Conservation (phyloP, 331 rosid species). For the Pyracantha coccinea region DNA sequence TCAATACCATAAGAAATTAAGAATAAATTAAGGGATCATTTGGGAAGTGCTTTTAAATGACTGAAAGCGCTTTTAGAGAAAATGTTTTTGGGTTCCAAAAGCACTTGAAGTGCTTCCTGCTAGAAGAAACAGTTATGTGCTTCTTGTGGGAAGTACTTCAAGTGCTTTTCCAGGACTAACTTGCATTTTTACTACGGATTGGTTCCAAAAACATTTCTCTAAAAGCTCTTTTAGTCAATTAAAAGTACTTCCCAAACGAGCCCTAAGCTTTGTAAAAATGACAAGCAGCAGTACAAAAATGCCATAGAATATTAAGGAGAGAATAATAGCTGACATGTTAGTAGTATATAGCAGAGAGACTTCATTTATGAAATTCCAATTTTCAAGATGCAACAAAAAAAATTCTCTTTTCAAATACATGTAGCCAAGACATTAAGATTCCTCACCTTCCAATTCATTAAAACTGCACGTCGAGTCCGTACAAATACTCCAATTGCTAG, state of each 20-base stretch:
- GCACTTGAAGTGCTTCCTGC: too few species aligned
- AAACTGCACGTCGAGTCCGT: slow-evolving; percentile 76
- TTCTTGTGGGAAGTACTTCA: too few species aligned
- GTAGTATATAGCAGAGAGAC: not conserved
- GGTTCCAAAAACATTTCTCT: too few species aligned
- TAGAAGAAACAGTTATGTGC: too few species aligned
- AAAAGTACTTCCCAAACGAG: too few species aligned
- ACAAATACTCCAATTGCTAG: slow-evolving; percentile 62
- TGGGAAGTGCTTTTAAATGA: too few species aligned
- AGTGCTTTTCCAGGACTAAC: too few species aligned
- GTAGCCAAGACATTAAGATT: not conserved
- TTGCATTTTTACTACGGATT: too few species aligned
- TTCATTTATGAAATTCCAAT: not conserved
- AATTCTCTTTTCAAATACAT: not conserved
- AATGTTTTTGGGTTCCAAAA: too few species aligned
- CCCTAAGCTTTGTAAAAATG: not conserved
- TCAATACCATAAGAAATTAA: not conserved
- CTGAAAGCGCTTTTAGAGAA: too few species aligned
- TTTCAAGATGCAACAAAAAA: not conserved
- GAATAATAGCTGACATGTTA: not conserved
- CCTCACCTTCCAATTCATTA: slow-evolving; percentile 80
- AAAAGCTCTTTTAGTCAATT: too few species aligned
- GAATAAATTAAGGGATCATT: not conserved
- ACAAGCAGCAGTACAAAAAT: not conserved
- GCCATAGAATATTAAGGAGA: not conserved